Percentiles rank a stretch among this genome's conserved stretches.
Evolutionary conservation across 1,284 basidiomycete genomes (phyloP).

Genomic region (Fereydounia khargensis): DNA sequence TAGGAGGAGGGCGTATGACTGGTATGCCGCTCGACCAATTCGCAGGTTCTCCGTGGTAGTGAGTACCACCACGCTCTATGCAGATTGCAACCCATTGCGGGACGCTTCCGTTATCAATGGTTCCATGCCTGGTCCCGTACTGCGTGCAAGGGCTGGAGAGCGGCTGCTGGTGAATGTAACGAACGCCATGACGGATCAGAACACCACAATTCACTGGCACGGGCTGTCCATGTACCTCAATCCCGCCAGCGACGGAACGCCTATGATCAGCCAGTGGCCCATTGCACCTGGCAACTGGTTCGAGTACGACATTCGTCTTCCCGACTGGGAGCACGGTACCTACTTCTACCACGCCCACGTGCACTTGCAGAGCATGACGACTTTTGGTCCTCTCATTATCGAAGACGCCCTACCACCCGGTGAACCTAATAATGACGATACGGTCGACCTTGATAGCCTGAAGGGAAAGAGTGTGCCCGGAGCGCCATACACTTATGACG

Average conservation of each 20-base stretch:
- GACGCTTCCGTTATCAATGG: slow-evolving; percentile 22
- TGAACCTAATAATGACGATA: not conserved
- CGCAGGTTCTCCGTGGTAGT: not conserved
- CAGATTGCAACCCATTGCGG: not conserved
- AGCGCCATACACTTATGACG: slow-evolving; percentile 15
- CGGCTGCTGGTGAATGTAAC: slow-evolving; percentile 20
- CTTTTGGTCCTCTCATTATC: slow-evolving; percentile 39
- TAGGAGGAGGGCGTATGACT: too few relatives aligned
- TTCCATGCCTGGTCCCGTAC: slow-evolving; percentile 33
- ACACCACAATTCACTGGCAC: slow-evolving; percentile 44
- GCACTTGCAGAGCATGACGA: slow-evolving; percentile 36
- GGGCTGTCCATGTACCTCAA: slow-evolving; percentile 31
- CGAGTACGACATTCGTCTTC: slow-evolving; percentile 31
- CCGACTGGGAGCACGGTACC: slow-evolving; percentile 13
- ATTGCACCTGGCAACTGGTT: slow-evolving; percentile 23
- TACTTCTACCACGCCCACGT: slow-evolving; percentile 46
- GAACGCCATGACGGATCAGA: slow-evolving; percentile 22
- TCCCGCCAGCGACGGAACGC: slow-evolving; percentile 45
- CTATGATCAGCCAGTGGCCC: slow-evolving; percentile 42
- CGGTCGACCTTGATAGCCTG: not conserved
- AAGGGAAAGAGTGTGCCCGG: not conserved
- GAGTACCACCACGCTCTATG: not conserved
- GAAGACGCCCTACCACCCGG: slow-evolving; percentile 10
- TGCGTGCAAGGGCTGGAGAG: slow-evolving; percentile 36
- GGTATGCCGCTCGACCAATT: not conserved